phyloP scores from a whole-genome alignment of 148 eudicot species.

The Rheum nobile region DNA sequence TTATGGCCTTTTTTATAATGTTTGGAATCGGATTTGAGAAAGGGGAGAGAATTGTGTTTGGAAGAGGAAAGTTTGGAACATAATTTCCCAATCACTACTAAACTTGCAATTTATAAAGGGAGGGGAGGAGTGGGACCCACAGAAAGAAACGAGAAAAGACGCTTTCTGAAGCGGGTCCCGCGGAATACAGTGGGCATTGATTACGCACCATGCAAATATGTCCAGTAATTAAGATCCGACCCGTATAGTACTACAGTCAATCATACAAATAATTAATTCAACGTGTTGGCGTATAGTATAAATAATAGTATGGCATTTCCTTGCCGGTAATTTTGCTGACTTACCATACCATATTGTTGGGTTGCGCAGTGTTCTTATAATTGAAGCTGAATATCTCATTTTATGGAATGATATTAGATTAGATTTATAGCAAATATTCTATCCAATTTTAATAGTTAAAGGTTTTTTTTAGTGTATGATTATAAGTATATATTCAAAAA shows the following conservation, averaged over 20 bases:
- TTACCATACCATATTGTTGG: conserved; percentile 1
- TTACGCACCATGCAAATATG: neutral
- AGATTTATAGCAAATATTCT: neutral
- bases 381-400: neutral
- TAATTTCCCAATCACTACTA: neutral
- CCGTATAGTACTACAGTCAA: neutral
- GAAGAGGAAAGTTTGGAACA: neutral
- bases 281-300: neutral
- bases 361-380: neutral
- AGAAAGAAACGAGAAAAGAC: neutral
- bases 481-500: too few relatives aligned
- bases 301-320: too few relatives aligned
- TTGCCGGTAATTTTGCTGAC: neutral
- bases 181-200: neutral
- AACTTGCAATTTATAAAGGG: neutral
- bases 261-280: neutral
- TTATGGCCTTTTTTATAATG: neutral
- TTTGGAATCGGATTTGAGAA: neutral
- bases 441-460: neutral
- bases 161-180: neutral
- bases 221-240: neutral
- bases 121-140: neutral
- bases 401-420: neutral
- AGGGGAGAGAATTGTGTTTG: neutral
- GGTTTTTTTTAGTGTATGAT: too few relatives aligned